These are phyloP conservation scores for Evernia prunastri DNA, from an alignment of 495 filamentous ascomycete species.

Conservation along the genomic window DNA sequence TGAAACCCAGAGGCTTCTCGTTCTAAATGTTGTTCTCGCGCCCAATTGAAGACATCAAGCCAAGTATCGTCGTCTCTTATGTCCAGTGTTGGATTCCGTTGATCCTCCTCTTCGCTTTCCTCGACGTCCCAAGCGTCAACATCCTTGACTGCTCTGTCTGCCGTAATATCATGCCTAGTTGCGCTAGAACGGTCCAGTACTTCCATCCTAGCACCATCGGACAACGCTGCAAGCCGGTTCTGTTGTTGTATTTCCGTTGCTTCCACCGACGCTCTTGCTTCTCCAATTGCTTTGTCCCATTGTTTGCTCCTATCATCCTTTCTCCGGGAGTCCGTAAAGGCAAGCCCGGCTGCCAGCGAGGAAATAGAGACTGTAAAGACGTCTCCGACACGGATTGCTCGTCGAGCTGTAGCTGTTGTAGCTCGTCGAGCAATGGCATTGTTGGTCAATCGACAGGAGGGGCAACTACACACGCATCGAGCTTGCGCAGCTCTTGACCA, in stretches of 20 bases:
- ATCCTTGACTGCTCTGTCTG: not conserved
- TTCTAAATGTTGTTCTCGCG: conserved; percentile 5
- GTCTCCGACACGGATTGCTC: conserved; percentile 42
- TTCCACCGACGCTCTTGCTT: conserved; percentile 39
- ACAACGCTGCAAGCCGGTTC: conserved; percentile 17
- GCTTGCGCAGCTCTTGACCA: conserved; percentile 54
- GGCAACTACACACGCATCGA: conserved; percentile 49
- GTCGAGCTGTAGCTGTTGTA: conserved; percentile 37
- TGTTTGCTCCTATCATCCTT: conserved; percentile 49
- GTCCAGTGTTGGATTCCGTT: not conserved
- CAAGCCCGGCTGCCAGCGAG: conserved; percentile 53
- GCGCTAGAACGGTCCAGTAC: not conserved
- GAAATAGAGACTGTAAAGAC: conserved; percentile 57
- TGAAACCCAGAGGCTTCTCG: conserved; percentile 22
- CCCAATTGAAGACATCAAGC: conserved; percentile 22
- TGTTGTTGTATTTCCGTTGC: conserved; percentile 26
- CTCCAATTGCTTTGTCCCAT: conserved; percentile 50
- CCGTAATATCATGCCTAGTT: not conserved
- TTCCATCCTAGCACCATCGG: not conserved
- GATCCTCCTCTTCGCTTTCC: not conserved
- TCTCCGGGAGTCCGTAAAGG: conserved; percentile 45
- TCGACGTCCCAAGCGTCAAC: not conserved
- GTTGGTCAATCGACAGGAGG: conserved; percentile 44
- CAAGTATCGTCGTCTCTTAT: conserved; percentile 7
- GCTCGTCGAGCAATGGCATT: conserved; percentile 40